phyloP scores from a whole-genome alignment of 176 grass and related monocot species.

The Elymus sibiricus region DNA sequence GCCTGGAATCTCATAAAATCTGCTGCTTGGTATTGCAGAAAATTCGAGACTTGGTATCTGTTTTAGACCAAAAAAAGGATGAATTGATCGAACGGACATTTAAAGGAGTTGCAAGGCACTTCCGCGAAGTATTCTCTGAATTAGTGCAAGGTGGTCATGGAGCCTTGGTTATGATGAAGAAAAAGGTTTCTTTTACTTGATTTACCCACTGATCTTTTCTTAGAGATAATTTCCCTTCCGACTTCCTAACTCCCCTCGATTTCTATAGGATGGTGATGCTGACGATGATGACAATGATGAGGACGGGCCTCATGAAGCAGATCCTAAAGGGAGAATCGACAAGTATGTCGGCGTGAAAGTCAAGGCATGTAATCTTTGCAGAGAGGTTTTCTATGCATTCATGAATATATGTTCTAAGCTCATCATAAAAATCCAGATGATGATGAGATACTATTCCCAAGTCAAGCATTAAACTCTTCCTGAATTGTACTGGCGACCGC shows the following conservation, averaged over 20 bases:
- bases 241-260: neutral
- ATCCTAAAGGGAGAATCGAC: conserved; percentile 82
- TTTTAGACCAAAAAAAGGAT: conserved; percentile 90
- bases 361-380: conserved; percentile 49
- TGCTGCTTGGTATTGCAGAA: conserved; percentile 49
- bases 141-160: conserved; percentile 92
- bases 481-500: neutral
- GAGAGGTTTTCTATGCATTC: neutral
- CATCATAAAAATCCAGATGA: neutral
- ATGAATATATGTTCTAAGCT: neutral
- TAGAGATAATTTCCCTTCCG: neutral
- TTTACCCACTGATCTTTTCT: neutral
- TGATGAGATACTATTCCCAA: neutral
- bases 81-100: conserved; percentile 91
- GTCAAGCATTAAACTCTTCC: neutral
- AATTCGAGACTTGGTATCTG: conserved; percentile 81
- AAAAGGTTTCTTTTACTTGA: conserved; percentile 54
- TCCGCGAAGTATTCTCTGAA: conserved; percentile 85
- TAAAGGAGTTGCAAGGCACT: conserved; percentile 94
- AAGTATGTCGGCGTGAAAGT: conserved; percentile 94
- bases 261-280: conserved; percentile 66
- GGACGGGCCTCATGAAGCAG: conserved; percentile 62
- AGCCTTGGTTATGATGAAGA: conserved; percentile 94
- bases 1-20: conserved; percentile 20
- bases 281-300: conserved; percentile 77